These are phyloP conservation scores for Rhodomyrtus tomentosa DNA, from an alignment of 345 rosid species.

Conservation along the genomic window DNA sequence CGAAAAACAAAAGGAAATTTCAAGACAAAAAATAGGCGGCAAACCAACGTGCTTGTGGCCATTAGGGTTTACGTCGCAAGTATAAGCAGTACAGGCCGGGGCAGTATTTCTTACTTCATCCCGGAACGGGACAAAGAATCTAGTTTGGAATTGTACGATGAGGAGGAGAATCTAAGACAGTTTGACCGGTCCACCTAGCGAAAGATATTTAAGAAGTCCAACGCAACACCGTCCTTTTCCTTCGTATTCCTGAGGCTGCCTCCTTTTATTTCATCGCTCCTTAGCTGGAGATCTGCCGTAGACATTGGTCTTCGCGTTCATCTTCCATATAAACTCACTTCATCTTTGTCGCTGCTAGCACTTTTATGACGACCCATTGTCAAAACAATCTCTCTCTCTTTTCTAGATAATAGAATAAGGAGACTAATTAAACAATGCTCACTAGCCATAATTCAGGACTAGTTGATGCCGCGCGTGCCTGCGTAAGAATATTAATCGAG, in stretches of 20 bases:
- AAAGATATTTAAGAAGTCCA: not conserved
- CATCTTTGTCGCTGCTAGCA: not conserved
- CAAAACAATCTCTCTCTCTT: not conserved
- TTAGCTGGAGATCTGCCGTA: not conserved
- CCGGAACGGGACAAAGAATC: not conserved
- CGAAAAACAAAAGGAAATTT: not conserved
- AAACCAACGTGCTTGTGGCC: not conserved
- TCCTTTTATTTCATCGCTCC: not conserved
- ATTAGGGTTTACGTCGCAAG: not conserved
- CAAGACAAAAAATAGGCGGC: not conserved
- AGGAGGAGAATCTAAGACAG: not conserved
- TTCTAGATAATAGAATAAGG: not conserved
- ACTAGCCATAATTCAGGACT: not conserved
- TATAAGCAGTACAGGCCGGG: not conserved
- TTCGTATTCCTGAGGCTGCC: not conserved
- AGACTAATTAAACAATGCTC: not conserved
- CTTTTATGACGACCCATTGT: not conserved
- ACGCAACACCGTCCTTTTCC: not conserved
- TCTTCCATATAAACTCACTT: not conserved
- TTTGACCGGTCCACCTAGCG: not conserved
- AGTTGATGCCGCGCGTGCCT: not conserved
- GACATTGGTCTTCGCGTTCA: not conserved
- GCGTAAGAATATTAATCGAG: not conserved
- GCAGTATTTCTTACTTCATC: not conserved
- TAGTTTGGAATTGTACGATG: not conserved